A percentile compares a stretch with the other conserved stretches of the same genome.
These are phyloP conservation scores for Spergularia bocconei DNA, from an alignment of 148 eudicot genomes.

Conservation along the genomic window DNA sequence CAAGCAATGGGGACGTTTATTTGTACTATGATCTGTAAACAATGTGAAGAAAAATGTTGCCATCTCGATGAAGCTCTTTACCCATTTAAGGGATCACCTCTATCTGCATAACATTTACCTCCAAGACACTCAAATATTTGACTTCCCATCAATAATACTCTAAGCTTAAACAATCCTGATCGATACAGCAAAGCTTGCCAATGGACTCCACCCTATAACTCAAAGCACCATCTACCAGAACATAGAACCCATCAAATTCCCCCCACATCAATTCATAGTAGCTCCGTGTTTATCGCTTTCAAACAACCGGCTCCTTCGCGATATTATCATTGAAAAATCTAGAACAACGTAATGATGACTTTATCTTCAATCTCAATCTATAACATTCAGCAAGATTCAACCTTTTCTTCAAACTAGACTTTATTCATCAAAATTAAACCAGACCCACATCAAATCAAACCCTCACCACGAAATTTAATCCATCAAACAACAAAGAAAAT, in stretches of 20 bases:
- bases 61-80: neutral
- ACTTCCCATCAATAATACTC: neutral
- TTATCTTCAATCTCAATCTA: neutral
- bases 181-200: neutral
- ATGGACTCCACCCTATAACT: neutral
- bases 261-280: neutral
- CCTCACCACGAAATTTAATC: neutral
- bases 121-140: neutral
- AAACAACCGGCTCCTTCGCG: neutral
- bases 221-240: neutral
- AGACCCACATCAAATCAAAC: neutral
- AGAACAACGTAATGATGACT: neutral
- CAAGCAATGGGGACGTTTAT: no score
- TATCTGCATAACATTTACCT: neutral
- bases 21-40: neutral
- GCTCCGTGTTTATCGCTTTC: neutral
- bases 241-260: neutral
- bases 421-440: neutral
- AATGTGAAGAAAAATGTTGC: neutral
- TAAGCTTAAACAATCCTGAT: neutral
- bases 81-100: neutral
- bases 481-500: no score
- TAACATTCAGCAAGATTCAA: neutral
- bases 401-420: neutral
- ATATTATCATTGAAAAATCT: neutral